Conservation (phyloP, 1,139 yeast species). For the Yamadazyma pseudoaaseri region DNA sequence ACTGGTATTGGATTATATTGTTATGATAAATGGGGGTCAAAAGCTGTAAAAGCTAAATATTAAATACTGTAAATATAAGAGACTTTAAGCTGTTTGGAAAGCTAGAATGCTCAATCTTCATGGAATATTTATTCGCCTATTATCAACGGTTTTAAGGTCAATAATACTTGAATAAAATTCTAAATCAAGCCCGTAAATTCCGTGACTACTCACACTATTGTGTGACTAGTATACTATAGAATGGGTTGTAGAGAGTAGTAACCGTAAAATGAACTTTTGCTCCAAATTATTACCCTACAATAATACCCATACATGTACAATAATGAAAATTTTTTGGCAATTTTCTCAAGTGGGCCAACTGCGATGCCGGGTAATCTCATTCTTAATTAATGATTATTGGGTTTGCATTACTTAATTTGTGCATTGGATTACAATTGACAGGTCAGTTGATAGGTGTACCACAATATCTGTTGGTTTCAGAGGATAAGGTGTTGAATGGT, state of each 20-base stretch:
- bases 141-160: slow-evolving; percentile 5
- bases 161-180: too few species aligned
- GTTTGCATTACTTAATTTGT: too few species aligned
- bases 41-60: slow-evolving; percentile 23
- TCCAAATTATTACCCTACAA: slow-evolving; percentile 49
- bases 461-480: slow-evolving; percentile 9
- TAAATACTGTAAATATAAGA: slow-evolving; percentile 3
- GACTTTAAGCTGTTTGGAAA: slow-evolving; percentile 36
- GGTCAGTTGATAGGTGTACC: slow-evolving; percentile 22
- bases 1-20: slow-evolving; percentile 38
- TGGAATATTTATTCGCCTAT: too few species aligned
- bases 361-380: slow-evolving; percentile 12
- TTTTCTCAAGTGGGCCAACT: background rate
- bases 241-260: slow-evolving; percentile 55
- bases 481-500: slow-evolving; percentile 31
- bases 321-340: slow-evolving; percentile 20
- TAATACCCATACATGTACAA: slow-evolving; percentile 54
- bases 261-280: slow-evolving; percentile 33
- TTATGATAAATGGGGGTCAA: slow-evolving; percentile 44
- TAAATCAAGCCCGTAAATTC: slow-evolving; percentile 42
- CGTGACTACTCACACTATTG: slow-evolving; percentile 44
- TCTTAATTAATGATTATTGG: background rate
- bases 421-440: slow-evolving; percentile 1
- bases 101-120: slow-evolving; percentile 47
- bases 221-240: slow-evolving; percentile 48